A percentile compares a stretch with the other conserved stretches of the same genome.
phyloP scores from a whole-genome alignment of 192 early-diverging fungal genomes.

The Lobosporangium transversale region DNA sequence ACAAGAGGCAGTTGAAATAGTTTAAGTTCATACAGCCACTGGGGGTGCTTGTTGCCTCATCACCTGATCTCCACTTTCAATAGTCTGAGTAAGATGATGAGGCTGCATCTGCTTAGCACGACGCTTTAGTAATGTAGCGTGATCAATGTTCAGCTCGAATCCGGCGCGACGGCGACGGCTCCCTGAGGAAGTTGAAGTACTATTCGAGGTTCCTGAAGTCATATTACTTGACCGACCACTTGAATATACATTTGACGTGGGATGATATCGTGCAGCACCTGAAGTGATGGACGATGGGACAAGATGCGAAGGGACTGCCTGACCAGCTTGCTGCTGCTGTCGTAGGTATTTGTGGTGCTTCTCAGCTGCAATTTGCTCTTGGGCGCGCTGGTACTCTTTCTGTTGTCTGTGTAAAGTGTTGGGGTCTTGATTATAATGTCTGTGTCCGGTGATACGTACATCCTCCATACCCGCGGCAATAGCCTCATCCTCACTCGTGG shows the following conservation, averaged over 20 bases:
- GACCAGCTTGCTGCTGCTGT: slow-evolving; percentile 27
- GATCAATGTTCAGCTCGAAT: slow-evolving; percentile 56
- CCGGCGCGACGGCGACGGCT: slow-evolving; percentile 32
- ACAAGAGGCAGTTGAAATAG: no score
- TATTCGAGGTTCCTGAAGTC: neutral
- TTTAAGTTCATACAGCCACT: no score
- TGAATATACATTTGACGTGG: no score
- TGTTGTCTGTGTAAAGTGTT: slow-evolving; percentile 7
- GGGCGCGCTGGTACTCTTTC: slow-evolving; percentile 34
- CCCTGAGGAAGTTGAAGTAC: slow-evolving; percentile 2
- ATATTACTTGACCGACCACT: neutral
- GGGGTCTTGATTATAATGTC: neutral
- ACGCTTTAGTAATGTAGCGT: slow-evolving; percentile 58
- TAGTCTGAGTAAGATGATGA: neutral
- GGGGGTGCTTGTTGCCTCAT: slow-evolving; percentile 8
- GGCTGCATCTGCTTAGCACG: slow-evolving; percentile 23
- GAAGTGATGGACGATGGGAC: neutral
- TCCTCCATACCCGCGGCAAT: slow-evolving; percentile 10
- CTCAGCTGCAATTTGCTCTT: slow-evolving; percentile 38
- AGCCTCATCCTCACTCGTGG: slow-evolving; percentile 18
- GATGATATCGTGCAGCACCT: neutral
- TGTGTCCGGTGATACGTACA: slow-evolving; percentile 8
- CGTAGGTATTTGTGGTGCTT: slow-evolving; percentile 26
- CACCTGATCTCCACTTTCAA: slow-evolving; percentile 6
- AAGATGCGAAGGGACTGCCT: slow-evolving; percentile 13